A percentile compares a stretch with the other conserved stretches of the same genome.
These are phyloP conservation scores for Vaccinium macrocarpon DNA, from an alignment of 148 eudicot genomes.

Conservation along the genomic window DNA sequence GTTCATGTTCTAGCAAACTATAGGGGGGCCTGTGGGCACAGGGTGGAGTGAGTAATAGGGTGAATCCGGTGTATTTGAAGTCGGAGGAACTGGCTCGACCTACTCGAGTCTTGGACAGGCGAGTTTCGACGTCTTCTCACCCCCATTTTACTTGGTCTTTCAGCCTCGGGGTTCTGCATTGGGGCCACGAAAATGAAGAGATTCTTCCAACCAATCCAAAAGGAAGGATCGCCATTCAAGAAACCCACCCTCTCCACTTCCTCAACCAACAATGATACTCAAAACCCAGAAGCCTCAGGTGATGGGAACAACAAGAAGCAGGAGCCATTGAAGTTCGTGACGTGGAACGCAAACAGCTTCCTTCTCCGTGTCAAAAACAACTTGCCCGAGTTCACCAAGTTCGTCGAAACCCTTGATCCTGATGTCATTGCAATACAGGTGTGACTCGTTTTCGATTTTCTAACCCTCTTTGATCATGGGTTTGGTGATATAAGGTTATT, in stretches of 20 bases:
- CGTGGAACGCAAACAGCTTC: constrained; percentile 98
- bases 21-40: no score
- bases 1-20: no score
- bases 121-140: neutral
- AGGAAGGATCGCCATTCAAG: constrained; percentile 58
- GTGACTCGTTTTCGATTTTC: neutral
- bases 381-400: constrained; percentile 72
- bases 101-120: neutral
- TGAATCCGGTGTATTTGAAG: no score
- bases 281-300: constrained; percentile 19
- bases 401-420: constrained; percentile 65
- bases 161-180: neutral
- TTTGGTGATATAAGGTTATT: neutral
- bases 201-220: constrained; percentile 79
- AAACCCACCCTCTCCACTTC: constrained; percentile 57
- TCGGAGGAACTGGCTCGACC: no score
- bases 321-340: constrained; percentile 81
- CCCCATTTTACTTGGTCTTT: neutral
- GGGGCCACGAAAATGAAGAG: constrained; percentile 48
- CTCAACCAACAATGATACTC: constrained; percentile 14
- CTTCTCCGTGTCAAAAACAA: constrained; percentile 84
- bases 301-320: constrained; percentile 29
- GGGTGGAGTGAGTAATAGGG: no score
- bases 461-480: neutral
- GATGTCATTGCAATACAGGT: constrained; percentile 95